Conservation (phyloP, 192 early-diverging fungal species). For the Piromyces sp. region DNA sequence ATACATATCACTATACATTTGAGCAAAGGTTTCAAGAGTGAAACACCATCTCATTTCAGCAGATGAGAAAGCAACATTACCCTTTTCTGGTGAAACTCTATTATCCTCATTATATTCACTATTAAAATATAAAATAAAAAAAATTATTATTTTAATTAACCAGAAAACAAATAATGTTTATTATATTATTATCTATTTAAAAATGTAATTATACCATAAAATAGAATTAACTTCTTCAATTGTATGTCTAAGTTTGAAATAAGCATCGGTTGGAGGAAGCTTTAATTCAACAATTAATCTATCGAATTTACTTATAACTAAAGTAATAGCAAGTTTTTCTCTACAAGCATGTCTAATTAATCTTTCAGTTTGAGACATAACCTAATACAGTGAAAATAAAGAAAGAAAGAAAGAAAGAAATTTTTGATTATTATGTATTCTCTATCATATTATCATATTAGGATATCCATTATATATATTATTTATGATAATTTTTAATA, state of each 20-base stretch:
- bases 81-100: constrained; percentile 77
- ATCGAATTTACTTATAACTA: constrained; percentile 97
- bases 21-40: constrained; percentile 76
- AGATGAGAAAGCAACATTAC: constrained; percentile 91
- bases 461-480: no score
- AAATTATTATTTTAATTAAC: neutral
- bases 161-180: no score
- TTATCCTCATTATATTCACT: constrained; percentile 27
- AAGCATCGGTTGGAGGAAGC: constrained; percentile 88
- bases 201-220: constrained; percentile 20
- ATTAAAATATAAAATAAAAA: constrained; percentile 1
- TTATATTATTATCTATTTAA: constrained; percentile 7
- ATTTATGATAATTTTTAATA: no score
- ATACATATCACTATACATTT: constrained; percentile 68
- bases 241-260: constrained; percentile 86
- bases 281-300: constrained; percentile 92
- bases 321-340: constrained; percentile 57
- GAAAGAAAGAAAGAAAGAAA: no score
- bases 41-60: constrained; percentile 86
- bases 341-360: constrained; percentile 63
- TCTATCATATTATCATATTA: no score
- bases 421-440: no score
- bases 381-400: no score
- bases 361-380: constrained; percentile 85
- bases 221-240: constrained; percentile 88